Conservation (phyloP, 2,329 filamentous ascomycete species). For the Raffaelea ambrosiae region DNA sequence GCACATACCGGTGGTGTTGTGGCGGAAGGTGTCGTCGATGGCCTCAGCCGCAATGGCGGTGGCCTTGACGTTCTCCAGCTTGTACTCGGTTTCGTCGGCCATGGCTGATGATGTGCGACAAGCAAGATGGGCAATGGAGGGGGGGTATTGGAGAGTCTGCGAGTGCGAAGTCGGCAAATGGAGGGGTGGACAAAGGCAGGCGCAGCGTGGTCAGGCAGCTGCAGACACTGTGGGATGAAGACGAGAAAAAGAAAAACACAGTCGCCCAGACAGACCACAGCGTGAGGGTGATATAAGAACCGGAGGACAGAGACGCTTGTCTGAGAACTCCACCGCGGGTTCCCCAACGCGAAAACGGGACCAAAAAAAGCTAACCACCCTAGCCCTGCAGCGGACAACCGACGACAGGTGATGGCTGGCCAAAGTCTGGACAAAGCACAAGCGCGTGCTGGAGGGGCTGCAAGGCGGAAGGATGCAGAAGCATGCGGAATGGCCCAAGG, state of each 20-base stretch:
- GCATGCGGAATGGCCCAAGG: too few relatives aligned
- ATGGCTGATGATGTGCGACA: conserved; percentile 10
- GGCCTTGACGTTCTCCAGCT: conserved; percentile 44
- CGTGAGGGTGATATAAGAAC: too few relatives aligned
- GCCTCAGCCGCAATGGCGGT: conserved; percentile 40
- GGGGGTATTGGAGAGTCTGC: not conserved
- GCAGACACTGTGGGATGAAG: not conserved
- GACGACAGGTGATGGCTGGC: too few relatives aligned
- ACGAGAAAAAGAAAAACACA: not conserved
- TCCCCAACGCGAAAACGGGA: not conserved
- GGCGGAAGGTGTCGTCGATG: conserved; percentile 55
- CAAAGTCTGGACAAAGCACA: too few relatives aligned
- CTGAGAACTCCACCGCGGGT: too few relatives aligned
- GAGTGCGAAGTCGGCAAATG: too few relatives aligned
- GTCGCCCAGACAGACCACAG: not conserved
- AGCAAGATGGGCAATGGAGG: too few relatives aligned
- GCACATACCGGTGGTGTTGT: conserved; percentile 50
- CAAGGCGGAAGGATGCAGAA: too few relatives aligned
- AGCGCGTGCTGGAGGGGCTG: too few relatives aligned
- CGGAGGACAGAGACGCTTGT: too few relatives aligned
- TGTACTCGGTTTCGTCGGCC: conserved; percentile 39
- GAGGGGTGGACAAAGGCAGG: too few relatives aligned
- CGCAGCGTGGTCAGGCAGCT: too few relatives aligned
- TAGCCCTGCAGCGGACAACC: not conserved
- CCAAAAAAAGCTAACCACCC: not conserved